Evolutionary conservation across 768 basidiomycete species (phyloP), one percentile per base, ranked within the genome.

Genomic region (Leccinum obscurum): DNA sequence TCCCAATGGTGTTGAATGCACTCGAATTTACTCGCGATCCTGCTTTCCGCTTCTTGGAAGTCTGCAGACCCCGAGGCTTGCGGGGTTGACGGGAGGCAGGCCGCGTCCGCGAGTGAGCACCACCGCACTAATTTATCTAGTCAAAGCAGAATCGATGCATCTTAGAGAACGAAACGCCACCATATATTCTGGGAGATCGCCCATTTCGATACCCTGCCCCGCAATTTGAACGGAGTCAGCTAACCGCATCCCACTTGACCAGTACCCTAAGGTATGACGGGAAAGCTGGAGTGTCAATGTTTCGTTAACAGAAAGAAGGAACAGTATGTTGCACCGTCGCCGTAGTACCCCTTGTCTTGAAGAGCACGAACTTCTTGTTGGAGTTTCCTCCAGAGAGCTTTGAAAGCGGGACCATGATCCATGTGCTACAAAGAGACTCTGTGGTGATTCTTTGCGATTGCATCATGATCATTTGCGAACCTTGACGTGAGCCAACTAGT

Each of bases 401-500:
- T 91, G 70, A 94, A 94, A 0, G 77, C 84, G 6, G 84, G 77
- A 0, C 89, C 88, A 65, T 94, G 92, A 64, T 93, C 80, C 89
- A 88, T 88, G 71, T 93, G 86, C 90, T 92, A 32, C 11, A 15
- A 50, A 37, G 14, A 22, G 26, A 51, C 10, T 34, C 15, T 39
- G 17, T 54, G 32, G 41, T 50, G 8, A 64, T 56, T 52, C 6
- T 20, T n/a, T 28, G 32, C 44, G 6, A 52, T 17, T 13, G 51
- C 46, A 57, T 17, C 49, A 37, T 20, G 30, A 46, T 51, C 24
- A 9, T 41, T 51, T 35, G 50, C 70, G 50, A 60, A 88, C 91
- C 82, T 90, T 88, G 64, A 90, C 91, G 68, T 93, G 92, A 4
- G 92, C 91, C 35, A 93, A 77, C 92, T 93, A 66, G 14, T 35